These are phyloP conservation scores for Phlyctochytrium bullatum DNA, from an alignment of 192 early-diverging fungal species.

Conservation along the genomic window DNA sequence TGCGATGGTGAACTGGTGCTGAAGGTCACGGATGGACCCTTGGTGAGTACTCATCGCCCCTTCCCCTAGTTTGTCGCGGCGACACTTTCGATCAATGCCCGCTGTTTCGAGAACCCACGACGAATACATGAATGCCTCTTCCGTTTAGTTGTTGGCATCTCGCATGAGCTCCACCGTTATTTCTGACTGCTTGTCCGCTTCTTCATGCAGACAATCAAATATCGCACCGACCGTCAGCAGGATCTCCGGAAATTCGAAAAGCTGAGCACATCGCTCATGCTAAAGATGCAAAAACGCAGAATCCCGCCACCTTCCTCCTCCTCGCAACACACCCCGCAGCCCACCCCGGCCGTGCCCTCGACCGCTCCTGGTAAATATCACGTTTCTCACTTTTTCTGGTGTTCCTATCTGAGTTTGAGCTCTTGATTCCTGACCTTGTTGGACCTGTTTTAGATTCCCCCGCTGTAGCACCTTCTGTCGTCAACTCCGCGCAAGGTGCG, in stretches of 20 bases:
- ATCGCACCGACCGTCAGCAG: conserved; percentile 63
- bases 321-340: not conserved
- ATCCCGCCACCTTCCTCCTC: not conserved
- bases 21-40: conserved; percentile 71
- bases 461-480: not conserved
- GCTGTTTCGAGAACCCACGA: too few relatives aligned
- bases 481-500: not conserved
- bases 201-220: conserved; percentile 46
- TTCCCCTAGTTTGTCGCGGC: too few relatives aligned
- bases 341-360: not conserved
- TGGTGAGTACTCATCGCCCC: too few relatives aligned
- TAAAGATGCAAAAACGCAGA: conserved; percentile 63
- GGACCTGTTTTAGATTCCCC: not conserved
- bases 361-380: not conserved
- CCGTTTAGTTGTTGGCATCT: not conserved
- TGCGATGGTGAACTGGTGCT: conserved; percentile 66
- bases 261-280: conserved; percentile 64
- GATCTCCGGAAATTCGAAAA: conserved; percentile 74
- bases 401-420: not conserved
- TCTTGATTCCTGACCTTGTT: not conserved
- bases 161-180: not conserved
- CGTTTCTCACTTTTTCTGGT: not conserved
- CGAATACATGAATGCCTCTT: too few relatives aligned
- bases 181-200: too few relatives aligned
- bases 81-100: too few relatives aligned